Percentiles rank a stretch among this genome's conserved stretches.
Conservation (phyloP, 257 asterid genomes). For the Nicotiana tomentosiformis region DNA sequence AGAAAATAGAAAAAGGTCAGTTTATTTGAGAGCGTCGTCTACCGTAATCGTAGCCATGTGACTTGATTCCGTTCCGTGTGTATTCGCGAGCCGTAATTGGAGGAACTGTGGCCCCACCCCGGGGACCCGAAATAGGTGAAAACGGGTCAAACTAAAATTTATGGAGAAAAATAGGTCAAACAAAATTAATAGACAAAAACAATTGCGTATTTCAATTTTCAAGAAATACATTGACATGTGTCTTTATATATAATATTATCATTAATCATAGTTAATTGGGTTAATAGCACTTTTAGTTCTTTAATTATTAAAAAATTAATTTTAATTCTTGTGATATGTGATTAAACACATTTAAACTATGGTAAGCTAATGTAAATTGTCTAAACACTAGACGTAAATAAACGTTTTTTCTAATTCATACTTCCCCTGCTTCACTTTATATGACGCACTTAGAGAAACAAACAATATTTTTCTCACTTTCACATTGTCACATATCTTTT, state of each 20-base stretch:
- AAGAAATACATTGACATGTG: no score
- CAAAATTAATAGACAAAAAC: no score
- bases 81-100: not conserved
- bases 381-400: not conserved
- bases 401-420: no score
- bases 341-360: not conserved
- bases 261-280: no score
- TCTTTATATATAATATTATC: no score
- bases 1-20: no score
- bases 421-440: not conserved
- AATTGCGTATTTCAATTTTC: no score
- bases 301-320: no score
- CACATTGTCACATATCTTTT: not conserved
- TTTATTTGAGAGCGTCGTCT: not conserved
- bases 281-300: no score
- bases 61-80: not conserved
- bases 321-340: no score
- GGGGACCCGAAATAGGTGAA: not conserved
- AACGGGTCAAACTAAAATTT: not conserved
- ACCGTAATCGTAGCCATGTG: conserved; percentile 9
- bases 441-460: no score
- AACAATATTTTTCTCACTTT: not conserved
- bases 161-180: no score
- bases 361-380: not conserved
- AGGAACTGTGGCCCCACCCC: not conserved